These are phyloP conservation scores for Avicennia marina DNA, from an alignment of 257 asterid species.

Conservation along the genomic window DNA sequence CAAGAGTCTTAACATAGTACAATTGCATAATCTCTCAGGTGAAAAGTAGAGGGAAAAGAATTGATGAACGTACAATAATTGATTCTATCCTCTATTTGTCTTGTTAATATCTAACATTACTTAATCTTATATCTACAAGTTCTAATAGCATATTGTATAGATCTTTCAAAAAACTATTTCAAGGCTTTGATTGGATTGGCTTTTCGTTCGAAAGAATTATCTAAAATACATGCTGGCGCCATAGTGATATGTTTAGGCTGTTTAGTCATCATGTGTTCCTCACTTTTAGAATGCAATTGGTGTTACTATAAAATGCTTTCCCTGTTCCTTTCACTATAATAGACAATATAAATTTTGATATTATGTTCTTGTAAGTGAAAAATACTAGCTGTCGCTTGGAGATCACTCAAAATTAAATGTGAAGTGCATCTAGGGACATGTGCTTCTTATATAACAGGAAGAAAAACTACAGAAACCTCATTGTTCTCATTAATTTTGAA, in stretches of 20 bases:
- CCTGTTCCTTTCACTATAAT: background rate
- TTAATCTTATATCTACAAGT: background rate
- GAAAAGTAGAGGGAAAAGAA: background rate
- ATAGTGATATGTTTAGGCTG: background rate
- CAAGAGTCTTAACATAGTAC: background rate
- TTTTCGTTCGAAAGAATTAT: background rate
- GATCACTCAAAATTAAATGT: background rate
- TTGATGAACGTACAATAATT: background rate
- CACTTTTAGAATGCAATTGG: background rate
- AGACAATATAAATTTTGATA: background rate
- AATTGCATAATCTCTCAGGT: background rate
- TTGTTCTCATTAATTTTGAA: background rate
- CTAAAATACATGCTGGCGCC: background rate
- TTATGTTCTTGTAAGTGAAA: background rate
- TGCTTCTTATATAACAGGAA: background rate
- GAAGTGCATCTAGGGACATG: background rate
- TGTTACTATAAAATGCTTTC: background rate
- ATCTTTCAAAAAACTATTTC: background rate
- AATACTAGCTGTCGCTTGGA: background rate
- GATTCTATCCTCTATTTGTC: conserved; percentile 1
- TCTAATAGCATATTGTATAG: background rate
- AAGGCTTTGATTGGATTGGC: background rate
- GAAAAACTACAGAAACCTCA: background rate
- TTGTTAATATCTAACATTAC: background rate
- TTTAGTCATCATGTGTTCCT: background rate